Evolutionary conservation across 306 rosid genomes (phyloP), one percentile per base, ranked within the genome.

Genomic region (Psophocarpus tetragonolobus): DNA sequence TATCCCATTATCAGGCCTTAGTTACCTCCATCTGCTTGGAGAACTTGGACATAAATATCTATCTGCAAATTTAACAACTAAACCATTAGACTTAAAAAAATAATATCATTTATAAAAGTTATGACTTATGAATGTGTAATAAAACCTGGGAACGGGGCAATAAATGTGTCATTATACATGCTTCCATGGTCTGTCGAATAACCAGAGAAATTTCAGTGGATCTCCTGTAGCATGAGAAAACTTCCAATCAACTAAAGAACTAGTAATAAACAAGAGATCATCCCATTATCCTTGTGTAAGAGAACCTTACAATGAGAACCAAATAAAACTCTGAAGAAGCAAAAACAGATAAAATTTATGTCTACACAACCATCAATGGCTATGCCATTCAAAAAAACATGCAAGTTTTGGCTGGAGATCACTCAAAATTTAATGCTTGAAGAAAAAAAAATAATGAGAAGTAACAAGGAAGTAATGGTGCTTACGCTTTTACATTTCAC

Each of bases 141-240:
- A 29, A 29, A 29, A 29, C 98, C 98, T 92, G 97, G 81, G 97
- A 90, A 44, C 89, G 93, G 72, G 98, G 98, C 93, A 94, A 86
- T 76, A 92, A 80, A 85, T 92, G 89, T 26, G 96, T 94, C 87
- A 92, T 33, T 70, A 94, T 94, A 85, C 91, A 81, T 47, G 87
- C 92, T 87, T 94, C 97, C 97, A 94, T 89, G 32, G 98, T 90
- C 80, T 94, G 97, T 8, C 96, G 87, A 77, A 94, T 92, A 56
- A 94, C 98, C 60, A 94, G 64, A 83, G 97, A 94, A 82, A 94
- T 94, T 85, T 94, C 98, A 14, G 91, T 92, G 17, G 98, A 94
- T 68, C 98, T 86, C 92, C 98, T 90, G 88, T 35, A 81, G 57
- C 61, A 68, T 68, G 67, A 74, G 73, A 79, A 80, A 60, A 58